Evolutionary conservation across 2,329 filamentous ascomycete genomes (phyloP), one percentile per base, ranked within the genome.

Genomic region (Nemania diffusa): DNA sequence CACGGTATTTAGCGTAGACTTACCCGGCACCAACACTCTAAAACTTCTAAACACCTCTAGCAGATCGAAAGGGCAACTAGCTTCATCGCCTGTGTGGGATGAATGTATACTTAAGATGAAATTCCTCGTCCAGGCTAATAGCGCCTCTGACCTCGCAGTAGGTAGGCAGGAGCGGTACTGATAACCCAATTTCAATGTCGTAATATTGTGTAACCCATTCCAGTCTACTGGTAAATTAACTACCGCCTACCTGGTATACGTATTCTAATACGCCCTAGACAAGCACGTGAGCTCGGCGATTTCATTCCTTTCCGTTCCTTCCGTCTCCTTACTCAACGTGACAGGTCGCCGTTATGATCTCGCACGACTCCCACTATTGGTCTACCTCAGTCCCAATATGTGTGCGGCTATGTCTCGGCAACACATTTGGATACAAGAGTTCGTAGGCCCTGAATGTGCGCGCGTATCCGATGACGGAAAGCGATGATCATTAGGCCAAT

Each of bases 391-490:
- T 20, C 46, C 52, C 56, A 40, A 32, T 57, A 27, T 42, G 11
- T 57, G 34, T 3, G 22, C 24, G 29, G 68, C 69, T 42, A 51
- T 69, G 68, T 74, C 70, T 71, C 67, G 65, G 61, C 50, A 64
- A 57, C 55, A 56, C 37, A 71, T 60, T 11, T 27, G 3, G 8
- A 53, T 53, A 64, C 64, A 75, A 65, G 67, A 72, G 69, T 71
- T 73, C 69, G 71, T 73, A 71, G 71, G 29, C 37, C 46, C 27
- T 55, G 32, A 50, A 52, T 64, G 65, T 52, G 57, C 15, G 57
- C 37, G 27, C 24, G 20, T 29, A 50, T 42, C 65, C 52, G 52
- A 58, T 22, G 53, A 57, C 44, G 46, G 57, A 40, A 32, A 34
- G 27, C 17, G 13, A 57, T 20, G 15, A 26, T 11, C 29, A 56